A percentile compares a stretch with the other conserved stretches of the same genome.
Evolutionary conservation across 164 flowering plant genomes (phyloP).

Genomic region (Liquidambar formosana): DNA sequence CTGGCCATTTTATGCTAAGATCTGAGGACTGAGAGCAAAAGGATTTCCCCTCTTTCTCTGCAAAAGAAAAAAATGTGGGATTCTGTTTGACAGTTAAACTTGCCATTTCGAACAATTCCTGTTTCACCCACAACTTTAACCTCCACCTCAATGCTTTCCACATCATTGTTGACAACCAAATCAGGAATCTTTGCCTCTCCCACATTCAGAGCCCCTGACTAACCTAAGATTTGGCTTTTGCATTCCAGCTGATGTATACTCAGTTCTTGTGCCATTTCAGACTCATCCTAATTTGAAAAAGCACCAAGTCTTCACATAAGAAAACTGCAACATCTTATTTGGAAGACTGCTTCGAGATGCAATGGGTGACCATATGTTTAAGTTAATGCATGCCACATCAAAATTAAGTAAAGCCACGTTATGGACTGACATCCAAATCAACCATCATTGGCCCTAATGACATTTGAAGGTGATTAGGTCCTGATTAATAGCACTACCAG

Average conservation of each 20-base stretch:
- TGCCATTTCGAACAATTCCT: constrained; percentile 32
- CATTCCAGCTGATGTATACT: neutral
- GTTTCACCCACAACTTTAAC: constrained; percentile 77
- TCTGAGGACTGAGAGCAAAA: constrained; percentile 76
- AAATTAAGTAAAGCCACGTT: neutral
- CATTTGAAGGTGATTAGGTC: neutral
- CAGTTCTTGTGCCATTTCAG: neutral
- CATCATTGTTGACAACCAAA: constrained; percentile 41
- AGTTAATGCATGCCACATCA: neutral
- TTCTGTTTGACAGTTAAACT: constrained; percentile 34
- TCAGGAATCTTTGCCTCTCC: constrained; percentile 57
- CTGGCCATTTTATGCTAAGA: constrained; percentile 52
- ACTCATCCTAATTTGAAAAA: too few relatives aligned
- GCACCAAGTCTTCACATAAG: too few relatives aligned
- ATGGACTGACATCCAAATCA: neutral
- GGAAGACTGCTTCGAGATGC: neutral
- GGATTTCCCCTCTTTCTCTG: constrained; percentile 49
- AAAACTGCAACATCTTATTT: neutral
- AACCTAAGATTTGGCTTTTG: neutral
- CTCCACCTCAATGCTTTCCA: constrained; percentile 56
- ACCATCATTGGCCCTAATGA: neutral
- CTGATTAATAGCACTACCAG: constrained; percentile 36
- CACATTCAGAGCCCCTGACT: constrained; percentile 35
- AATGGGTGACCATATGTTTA: neutral
- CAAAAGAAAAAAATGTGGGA: constrained; percentile 19